phyloP scores from a whole-genome alignment of 345 rosid genomes.

The Salix dunnii region DNA sequence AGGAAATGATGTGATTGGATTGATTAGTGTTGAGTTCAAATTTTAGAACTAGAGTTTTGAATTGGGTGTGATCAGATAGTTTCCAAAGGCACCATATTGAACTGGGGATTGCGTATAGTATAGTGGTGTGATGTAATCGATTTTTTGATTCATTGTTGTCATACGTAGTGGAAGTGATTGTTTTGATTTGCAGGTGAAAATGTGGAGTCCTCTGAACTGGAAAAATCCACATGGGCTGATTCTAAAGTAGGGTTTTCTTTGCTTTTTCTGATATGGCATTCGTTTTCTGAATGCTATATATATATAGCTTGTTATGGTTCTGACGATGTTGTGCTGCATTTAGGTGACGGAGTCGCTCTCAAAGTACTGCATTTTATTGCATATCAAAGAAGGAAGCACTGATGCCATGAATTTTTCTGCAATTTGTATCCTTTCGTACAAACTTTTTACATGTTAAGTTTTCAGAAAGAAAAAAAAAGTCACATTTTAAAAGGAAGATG shows the following conservation, averaged over 20 bases:
- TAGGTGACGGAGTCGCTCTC: slow-evolving; percentile 72
- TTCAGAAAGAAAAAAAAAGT: neutral
- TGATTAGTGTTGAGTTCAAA: neutral
- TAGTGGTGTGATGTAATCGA: neutral
- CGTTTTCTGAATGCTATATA: neutral
- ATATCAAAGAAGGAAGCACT: slow-evolving; percentile 49
- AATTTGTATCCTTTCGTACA: slow-evolving; percentile 72
- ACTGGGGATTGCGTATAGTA: neutral
- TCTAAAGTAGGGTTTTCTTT: slow-evolving; percentile 31
- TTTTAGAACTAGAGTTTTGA: neutral
- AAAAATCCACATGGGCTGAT: slow-evolving; percentile 58
- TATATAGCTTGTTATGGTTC: neutral
- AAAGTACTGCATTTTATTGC: slow-evolving; percentile 71
- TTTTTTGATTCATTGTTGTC: neutral
- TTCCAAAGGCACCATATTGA: neutral
- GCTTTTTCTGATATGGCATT: neutral
- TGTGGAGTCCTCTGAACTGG: slow-evolving; percentile 51
- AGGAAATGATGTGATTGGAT: neutral
- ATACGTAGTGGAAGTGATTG: neutral
- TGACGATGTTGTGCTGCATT: slow-evolving; percentile 4
- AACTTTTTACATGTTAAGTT: neutral
- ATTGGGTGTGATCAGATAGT: neutral
- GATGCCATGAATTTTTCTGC: slow-evolving; percentile 68
- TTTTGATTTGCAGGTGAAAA: slow-evolving; percentile 45
- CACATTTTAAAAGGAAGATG: neutral